Percentiles rank a stretch among this genome's conserved stretches.
phyloP scores from a whole-genome alignment of 495 filamentous ascomycete species.

The Saxispiralis lemnorum region DNA sequence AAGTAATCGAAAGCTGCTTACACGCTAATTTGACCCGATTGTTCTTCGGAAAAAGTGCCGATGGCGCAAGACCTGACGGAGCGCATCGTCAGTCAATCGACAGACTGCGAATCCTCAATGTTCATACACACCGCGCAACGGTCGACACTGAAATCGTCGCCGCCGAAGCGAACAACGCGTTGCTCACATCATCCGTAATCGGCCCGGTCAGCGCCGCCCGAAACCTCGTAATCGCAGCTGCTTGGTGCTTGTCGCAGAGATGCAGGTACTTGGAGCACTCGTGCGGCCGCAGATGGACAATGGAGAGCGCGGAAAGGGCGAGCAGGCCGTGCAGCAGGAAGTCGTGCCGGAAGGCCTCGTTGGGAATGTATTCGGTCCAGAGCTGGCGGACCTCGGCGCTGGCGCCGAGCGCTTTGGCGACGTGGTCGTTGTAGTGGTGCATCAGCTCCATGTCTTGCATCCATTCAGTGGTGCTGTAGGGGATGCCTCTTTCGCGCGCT shows the following conservation, averaged over 20 bases:
- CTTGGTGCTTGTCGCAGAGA: constrained; percentile 9
- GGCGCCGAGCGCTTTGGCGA: not conserved
- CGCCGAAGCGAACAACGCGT: constrained; percentile 5
- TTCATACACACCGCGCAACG: constrained; percentile 1
- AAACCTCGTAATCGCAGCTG: constrained; percentile 3
- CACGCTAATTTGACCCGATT: no score
- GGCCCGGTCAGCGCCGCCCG: constrained; percentile 1
- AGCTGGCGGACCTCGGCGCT: constrained; percentile 1
- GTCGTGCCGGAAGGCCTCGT: constrained; percentile 2
- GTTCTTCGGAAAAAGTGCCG: no score
- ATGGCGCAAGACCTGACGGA: not conserved
- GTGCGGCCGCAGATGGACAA: constrained; percentile 1
- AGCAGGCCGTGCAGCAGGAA: constrained; percentile 15
- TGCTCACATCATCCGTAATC: not conserved
- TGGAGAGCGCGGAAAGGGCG: constrained; percentile 9
- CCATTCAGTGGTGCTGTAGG: constrained; percentile 2
- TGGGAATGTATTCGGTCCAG: constrained; percentile 4
- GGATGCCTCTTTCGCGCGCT: not conserved
- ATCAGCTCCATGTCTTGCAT: constrained; percentile 14
- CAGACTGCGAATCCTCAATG: not conserved
- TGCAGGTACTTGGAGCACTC: constrained; percentile 1
- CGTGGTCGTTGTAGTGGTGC: constrained; percentile 6
- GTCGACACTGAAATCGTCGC: not conserved
- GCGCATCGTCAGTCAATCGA: not conserved
- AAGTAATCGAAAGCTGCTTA: no score